phyloP scores from a whole-genome alignment of 2,329 filamentous ascomycete genomes.

The Remersonia thermophila region DNA sequence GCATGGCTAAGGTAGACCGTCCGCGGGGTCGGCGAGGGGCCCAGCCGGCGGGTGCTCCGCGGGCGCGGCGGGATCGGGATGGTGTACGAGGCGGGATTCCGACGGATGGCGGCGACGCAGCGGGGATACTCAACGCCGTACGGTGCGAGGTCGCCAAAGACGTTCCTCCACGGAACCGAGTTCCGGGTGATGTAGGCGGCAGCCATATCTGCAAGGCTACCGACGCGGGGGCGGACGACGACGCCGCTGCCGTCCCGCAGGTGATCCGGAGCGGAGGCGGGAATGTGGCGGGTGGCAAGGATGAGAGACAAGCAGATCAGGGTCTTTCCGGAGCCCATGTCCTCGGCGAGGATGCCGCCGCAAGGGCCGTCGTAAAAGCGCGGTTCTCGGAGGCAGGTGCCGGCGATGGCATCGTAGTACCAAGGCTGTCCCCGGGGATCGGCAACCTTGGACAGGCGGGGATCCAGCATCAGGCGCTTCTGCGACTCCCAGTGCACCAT shows the following conservation, averaged over 20 bases:
- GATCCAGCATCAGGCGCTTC: conserved; percentile 55
- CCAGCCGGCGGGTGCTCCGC: conserved; percentile 24
- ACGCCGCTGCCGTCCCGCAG: conserved; percentile 34
- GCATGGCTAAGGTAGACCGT: conserved; percentile 52
- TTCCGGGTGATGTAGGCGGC: conserved; percentile 55
- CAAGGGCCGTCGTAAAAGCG: conserved; percentile 59
- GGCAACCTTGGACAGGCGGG: conserved; percentile 48
- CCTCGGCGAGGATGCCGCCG: conserved; percentile 70
- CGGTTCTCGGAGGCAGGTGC: conserved; percentile 51
- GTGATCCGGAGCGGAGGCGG: conserved; percentile 51
- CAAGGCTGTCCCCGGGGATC: conserved; percentile 52
- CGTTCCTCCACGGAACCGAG: conserved; percentile 57
- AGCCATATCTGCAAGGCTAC: conserved; percentile 62
- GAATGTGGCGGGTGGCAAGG: conserved; percentile 59
- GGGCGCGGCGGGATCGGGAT: conserved; percentile 34
- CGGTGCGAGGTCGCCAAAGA: conserved; percentile 41
- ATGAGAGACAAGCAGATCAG: conserved; percentile 71
- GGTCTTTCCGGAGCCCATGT: conserved; percentile 79
- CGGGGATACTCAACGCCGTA: conserved; percentile 37
- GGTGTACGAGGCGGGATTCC: conserved; percentile 49
- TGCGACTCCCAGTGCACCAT: conserved; percentile 75
- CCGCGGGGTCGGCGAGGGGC: conserved; percentile 23
- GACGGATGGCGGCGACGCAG: conserved; percentile 44
- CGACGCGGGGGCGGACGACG: conserved; percentile 35
- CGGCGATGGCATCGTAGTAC: conserved; percentile 58